phyloP scores from a whole-genome alignment of 129 eudicot species.

The Smallanthus sonchifolius region DNA sequence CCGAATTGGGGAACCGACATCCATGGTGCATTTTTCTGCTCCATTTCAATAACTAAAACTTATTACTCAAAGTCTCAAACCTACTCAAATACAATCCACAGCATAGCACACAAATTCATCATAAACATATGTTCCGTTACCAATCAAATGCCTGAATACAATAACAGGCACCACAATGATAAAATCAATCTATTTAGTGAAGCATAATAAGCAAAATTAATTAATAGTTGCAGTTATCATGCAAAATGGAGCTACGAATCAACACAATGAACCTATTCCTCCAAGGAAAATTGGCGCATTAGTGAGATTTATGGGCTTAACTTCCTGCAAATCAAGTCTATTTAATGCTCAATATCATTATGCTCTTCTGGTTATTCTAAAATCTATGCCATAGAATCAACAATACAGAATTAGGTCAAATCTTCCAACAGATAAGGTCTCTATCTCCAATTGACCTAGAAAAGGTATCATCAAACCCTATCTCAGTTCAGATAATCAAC shows the following conservation, averaged over 20 bases:
- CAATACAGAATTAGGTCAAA: background rate
- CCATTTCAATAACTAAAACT: background rate
- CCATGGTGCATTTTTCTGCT: conserved; percentile 82
- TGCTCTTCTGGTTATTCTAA: too few species aligned
- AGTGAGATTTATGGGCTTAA: background rate
- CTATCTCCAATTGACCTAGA: too few species aligned
- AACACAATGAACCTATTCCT: background rate
- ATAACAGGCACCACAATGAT: background rate
- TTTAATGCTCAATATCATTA: too few species aligned
- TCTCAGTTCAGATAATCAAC: background rate
- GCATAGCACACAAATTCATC: background rate
- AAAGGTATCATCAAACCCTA: background rate
- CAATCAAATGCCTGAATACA: background rate
- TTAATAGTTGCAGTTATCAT: background rate
- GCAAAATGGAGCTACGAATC: background rate
- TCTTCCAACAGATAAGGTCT: background rate
- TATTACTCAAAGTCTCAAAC: background rate
- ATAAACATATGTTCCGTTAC: background rate
- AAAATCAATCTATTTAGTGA: background rate
- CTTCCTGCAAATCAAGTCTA: background rate
- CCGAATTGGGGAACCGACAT: conserved; percentile 97
- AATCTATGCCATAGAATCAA: too few species aligned
- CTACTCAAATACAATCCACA: background rate
- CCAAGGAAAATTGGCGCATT: background rate
- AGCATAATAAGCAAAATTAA: background rate